phyloP scores from a whole-genome alignment of 768 basidiomycete genomes.

The Mrakia hoshinonis region DNA sequence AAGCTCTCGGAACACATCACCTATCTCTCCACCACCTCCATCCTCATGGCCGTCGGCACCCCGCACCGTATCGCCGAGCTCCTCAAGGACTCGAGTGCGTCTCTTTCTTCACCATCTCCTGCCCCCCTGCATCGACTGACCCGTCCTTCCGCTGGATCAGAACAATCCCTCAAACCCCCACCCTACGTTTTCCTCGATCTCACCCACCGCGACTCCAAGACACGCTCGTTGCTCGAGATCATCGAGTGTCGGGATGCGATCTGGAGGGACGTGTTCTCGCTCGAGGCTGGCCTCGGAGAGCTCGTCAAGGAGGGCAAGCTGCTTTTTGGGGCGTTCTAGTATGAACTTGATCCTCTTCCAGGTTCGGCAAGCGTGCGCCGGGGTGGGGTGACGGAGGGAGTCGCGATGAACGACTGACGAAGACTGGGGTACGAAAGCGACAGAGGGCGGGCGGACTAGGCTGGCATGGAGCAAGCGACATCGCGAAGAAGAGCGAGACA shows the following conservation, averaged over 20 bases:
- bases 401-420: too few relatives aligned
- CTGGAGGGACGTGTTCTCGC: conserved; percentile 14
- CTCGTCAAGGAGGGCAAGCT: conserved; percentile 1
- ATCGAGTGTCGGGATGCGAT: conserved; percentile 20
- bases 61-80: conserved; percentile 29
- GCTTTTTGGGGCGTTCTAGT: conserved; percentile 12
- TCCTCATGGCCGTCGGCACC: conserved; percentile 29
- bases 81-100: conserved; percentile 20
- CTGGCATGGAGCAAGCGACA: too few relatives aligned
- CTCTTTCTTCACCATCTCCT: neutral
- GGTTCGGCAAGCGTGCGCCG: too few relatives aligned
- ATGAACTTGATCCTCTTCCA: too few relatives aligned
- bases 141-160: neutral
- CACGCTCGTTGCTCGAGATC: conserved; percentile 22
- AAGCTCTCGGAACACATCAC: conserved; percentile 25
- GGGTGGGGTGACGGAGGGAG: too few relatives aligned
- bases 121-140: neutral
- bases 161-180: conserved; percentile 20
- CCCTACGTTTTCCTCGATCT: conserved; percentile 24
- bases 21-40: conserved; percentile 18
- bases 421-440: too few relatives aligned
- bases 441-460: too few relatives aligned
- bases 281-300: neutral
- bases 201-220: conserved; percentile 23
- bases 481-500: too few relatives aligned